phyloP scores from a whole-genome alignment of 1,284 basidiomycete species.

The Anthracocystis setariae region DNA sequence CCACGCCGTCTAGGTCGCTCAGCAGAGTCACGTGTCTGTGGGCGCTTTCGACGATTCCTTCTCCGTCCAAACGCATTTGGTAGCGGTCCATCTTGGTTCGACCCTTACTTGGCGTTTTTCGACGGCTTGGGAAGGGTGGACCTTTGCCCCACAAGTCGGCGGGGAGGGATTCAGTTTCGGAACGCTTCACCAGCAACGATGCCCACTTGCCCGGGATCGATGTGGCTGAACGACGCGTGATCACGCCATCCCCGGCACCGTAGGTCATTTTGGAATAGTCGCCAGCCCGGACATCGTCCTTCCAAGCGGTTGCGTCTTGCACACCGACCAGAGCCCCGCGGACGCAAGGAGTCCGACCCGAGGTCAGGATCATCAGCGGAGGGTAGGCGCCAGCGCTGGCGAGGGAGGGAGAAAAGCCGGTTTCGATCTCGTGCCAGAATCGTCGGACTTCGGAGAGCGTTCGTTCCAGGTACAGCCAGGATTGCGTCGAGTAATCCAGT shows the following conservation, averaged over 20 bases:
- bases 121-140: slow-evolving; percentile 9
- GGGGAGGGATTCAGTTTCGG: slow-evolving; percentile 27
- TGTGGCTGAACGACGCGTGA: slow-evolving; percentile 57
- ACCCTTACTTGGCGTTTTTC: slow-evolving; percentile 13
- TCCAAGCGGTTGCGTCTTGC: slow-evolving; percentile 16
- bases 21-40: slow-evolving; percentile 62
- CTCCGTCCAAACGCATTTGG: slow-evolving; percentile 26
- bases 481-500: slow-evolving; percentile 27
- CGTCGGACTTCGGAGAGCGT: slow-evolving; percentile 46
- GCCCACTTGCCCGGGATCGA: slow-evolving; percentile 55
- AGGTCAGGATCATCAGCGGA: slow-evolving; percentile 63
- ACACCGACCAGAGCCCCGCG: slow-evolving; percentile 61
- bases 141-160: slow-evolving; percentile 12
- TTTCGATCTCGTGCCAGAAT: slow-evolving; percentile 59
- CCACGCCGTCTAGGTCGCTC: slow-evolving; percentile 51
- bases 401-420: slow-evolving; percentile 42
- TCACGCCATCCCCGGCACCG: slow-evolving; percentile 64
- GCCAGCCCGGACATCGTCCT: slow-evolving; percentile 36
- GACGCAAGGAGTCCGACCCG: slow-evolving; percentile 61
- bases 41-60: slow-evolving; percentile 55
- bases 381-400: slow-evolving; percentile 51
- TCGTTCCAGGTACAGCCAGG: slow-evolving; percentile 37
- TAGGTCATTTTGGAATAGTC: slow-evolving; percentile 53
- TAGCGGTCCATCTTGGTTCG: slow-evolving; percentile 30
- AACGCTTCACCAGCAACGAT: slow-evolving; percentile 23